Evolutionary conservation across 2,329 filamentous ascomycete species (phyloP).

Genomic region (Paraphaeosphaeria sporulosa): DNA sequence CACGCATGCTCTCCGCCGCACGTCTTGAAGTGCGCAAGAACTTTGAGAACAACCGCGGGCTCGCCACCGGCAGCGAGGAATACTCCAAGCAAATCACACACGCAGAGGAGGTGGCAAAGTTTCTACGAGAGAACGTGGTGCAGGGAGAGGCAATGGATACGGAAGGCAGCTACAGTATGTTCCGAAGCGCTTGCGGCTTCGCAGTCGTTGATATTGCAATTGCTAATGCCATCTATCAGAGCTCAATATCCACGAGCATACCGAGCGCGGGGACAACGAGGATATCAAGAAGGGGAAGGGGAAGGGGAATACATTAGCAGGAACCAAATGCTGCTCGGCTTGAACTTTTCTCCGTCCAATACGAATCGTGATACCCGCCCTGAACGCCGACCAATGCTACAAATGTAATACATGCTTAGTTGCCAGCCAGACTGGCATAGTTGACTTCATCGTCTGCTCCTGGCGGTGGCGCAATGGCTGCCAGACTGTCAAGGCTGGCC

Average conservation of each 20-base stretch:
- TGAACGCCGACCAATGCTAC: constrained; percentile 35
- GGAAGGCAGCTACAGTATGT: constrained; percentile 68
- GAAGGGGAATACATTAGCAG: constrained; percentile 51
- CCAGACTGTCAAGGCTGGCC: constrained; percentile 53
- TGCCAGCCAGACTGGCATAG: constrained; percentile 85
- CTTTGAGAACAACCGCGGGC: constrained; percentile 73
- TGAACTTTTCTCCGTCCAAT: constrained; percentile 37
- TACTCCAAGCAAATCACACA: constrained; percentile 73
- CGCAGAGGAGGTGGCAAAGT: constrained; percentile 81
- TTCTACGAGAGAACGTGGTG: constrained; percentile 85
- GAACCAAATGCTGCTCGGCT: constrained; percentile 49
- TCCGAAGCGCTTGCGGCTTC: background rate
- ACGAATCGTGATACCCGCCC: constrained; percentile 42
- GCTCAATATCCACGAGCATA: constrained; percentile 87
- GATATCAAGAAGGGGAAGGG: constrained; percentile 74
- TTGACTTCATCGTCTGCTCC: constrained; percentile 79
- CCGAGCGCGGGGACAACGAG: constrained; percentile 92
- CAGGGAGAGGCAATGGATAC: constrained; percentile 71
- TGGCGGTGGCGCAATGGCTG: constrained; percentile 76
- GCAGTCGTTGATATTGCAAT: constrained; percentile 5
- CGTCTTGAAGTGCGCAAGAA: constrained; percentile 73
- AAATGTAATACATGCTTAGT: constrained; percentile 58
- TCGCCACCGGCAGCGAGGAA: constrained; percentile 66
- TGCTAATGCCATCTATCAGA: constrained; percentile 59
- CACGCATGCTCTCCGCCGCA: constrained; percentile 72